These are phyloP conservation scores for Aspergillus niger DNA, from an alignment of 2,329 filamentous ascomycete genomes.

Conservation along the genomic window DNA sequence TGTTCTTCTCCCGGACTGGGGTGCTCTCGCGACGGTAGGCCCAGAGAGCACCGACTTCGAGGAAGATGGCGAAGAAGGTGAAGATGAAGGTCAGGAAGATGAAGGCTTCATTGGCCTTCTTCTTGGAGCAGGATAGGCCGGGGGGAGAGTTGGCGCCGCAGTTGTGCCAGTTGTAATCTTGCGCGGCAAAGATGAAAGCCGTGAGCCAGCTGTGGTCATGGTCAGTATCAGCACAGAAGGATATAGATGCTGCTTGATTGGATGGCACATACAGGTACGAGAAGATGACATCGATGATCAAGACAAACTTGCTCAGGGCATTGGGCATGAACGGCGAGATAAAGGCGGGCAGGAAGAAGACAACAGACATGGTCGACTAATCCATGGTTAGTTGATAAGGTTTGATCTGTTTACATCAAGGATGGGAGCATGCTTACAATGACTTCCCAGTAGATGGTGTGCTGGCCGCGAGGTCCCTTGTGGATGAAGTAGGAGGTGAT, in stretches of 20 bases:
- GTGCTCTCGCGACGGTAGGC: slow-evolving; percentile 29
- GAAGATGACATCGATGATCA: slow-evolving; percentile 48
- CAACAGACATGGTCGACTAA: slow-evolving; percentile 39
- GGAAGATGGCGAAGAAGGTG: slow-evolving; percentile 41
- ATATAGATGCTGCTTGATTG: not conserved
- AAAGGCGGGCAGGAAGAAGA: slow-evolving; percentile 48
- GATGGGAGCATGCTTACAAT: slow-evolving; percentile 36
- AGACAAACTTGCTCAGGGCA: slow-evolving; percentile 40
- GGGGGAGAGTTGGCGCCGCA: slow-evolving; percentile 39
- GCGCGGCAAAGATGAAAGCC: slow-evolving; percentile 50
- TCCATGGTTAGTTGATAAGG: slow-evolving; percentile 8
- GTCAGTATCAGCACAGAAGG: not conserved
- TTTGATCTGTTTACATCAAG: not conserved
- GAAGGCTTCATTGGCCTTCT: slow-evolving; percentile 47
- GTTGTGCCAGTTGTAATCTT: slow-evolving; percentile 43
- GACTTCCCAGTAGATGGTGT: slow-evolving; percentile 43
- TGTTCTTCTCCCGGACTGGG: slow-evolving; percentile 28
- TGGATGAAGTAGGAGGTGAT: slow-evolving; percentile 45
- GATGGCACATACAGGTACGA: slow-evolving; percentile 46
- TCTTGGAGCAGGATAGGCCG: slow-evolving; percentile 37
- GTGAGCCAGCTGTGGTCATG: slow-evolving; percentile 46
- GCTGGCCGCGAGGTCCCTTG: slow-evolving; percentile 32
- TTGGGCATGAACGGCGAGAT: slow-evolving; percentile 43
- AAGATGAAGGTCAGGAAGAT: slow-evolving; percentile 51
- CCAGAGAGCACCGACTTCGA: slow-evolving; percentile 42